These are phyloP conservation scores for Sporobolomyces pararoseus DNA, from an alignment of 768 basidiomycete species.

Conservation along the genomic window DNA sequence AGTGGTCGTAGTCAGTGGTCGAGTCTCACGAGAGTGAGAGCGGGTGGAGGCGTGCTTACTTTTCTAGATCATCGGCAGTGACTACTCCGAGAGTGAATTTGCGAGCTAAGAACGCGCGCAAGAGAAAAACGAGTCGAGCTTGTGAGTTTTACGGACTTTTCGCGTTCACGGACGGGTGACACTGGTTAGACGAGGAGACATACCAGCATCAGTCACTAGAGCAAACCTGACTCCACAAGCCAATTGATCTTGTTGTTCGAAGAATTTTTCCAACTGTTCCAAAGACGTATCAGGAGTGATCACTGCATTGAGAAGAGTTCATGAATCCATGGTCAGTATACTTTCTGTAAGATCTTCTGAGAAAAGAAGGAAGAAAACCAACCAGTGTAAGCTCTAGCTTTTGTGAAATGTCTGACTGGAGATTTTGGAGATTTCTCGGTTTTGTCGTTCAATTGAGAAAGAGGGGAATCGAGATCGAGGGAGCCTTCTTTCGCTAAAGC, in stretches of 20 bases:
- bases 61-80: slow-evolving; percentile 11
- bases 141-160: too few relatives aligned
- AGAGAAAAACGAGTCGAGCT: too few relatives aligned
- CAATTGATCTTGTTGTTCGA: slow-evolving; percentile 29
- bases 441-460: background rate
- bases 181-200: background rate
- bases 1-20: too few relatives aligned
- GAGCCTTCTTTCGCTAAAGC: slow-evolving; percentile 1
- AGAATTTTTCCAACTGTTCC: slow-evolving; percentile 50
- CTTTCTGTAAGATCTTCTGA: too few relatives aligned
- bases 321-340: too few relatives aligned
- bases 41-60: background rate
- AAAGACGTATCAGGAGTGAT: slow-evolving; percentile 50
- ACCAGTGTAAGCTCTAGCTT: slow-evolving; percentile 26
- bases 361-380: background rate
- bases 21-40: too few relatives aligned
- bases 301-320: too few relatives aligned
- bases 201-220: slow-evolving; percentile 47
- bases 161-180: too few relatives aligned
- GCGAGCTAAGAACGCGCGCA: too few relatives aligned
- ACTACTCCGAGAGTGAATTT: slow-evolving; percentile 17
- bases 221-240: slow-evolving; percentile 28
- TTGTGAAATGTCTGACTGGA: slow-evolving; percentile 20
- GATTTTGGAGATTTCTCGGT: background rate
- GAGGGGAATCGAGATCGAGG: slow-evolving; percentile 17